Base-by-base conservation (phyloP, 106 monocot species). In the Platanthera zijinensis region DNA sequence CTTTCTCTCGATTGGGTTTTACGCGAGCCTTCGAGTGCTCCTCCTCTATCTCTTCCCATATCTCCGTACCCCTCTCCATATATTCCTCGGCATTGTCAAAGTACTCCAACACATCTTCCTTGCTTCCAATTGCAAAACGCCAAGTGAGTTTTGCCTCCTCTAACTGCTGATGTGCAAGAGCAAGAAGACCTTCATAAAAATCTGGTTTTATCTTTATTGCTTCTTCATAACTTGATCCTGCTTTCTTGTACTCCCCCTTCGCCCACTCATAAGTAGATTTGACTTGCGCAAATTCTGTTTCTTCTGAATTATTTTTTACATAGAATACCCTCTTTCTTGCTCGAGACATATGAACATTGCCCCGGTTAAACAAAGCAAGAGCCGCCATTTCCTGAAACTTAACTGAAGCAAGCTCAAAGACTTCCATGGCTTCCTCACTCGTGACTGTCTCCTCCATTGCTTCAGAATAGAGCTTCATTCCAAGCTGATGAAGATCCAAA, bases 351-450 rank as follows among this genome's bases (percentile, higher is more conserved):
- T 91, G 97, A 22, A 97, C 83, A 75, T 94, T 97, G 50, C 97
- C 97, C 89, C 89, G 94, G 39, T 97, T 97, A 80, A 97, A 97
- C 74, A 97, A 78, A 14, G 97, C 91, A 71, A 97, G 74, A 70
- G 93, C 87, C 50, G 94, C 87, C 97, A 94, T 93, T 82, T 97
- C 97, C 83, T 94, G 91, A 78, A 91, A 97, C 61, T 94, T 97
- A 13, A 77, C 76, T 69, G 84, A 89, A 5, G 94, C 85, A 21
- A 84, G 13, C 39, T 85, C 81, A 78, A 97, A 94, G 14, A 91
- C 63, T 15, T 84, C 84, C 63, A 91, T 89, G 5, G 97, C 93
- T 76, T 94, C 93, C 80, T 91, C 91, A 64, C 91, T 87, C 12
- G 89, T 89, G 49, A 97, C 79, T 32, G 87, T 73, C 18, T 97